A percentile compares a stretch with the other conserved stretches of the same genome.
Evolutionary conservation across 768 basidiomycete genomes (phyloP).

Genomic region (Pisolithus orientalis): DNA sequence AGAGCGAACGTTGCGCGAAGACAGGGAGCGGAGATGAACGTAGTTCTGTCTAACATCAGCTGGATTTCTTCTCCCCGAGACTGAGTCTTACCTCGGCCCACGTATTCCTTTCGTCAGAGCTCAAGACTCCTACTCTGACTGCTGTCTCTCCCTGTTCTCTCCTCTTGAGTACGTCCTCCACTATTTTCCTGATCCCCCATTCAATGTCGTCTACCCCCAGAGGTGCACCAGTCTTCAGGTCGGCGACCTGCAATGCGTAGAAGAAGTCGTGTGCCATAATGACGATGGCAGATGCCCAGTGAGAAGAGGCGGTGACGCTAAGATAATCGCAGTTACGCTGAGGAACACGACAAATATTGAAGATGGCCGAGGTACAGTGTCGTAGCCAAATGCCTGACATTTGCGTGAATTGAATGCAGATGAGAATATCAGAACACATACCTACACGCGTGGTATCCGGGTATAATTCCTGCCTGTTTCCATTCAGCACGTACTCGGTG

Average conservation of each 20-base stretch:
- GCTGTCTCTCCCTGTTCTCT: constrained; percentile 48
- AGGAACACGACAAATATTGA: constrained; percentile 76
- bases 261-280: constrained; percentile 74
- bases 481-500: constrained; percentile 2
- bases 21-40: constrained; percentile 57
- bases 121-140: constrained; percentile 62
- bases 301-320: constrained; percentile 35
- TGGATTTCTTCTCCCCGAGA: background rate
- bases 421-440: constrained; percentile 13
- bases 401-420: background rate
- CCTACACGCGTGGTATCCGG: constrained; percentile 71
- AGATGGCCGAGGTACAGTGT: constrained; percentile 52
- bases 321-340: constrained; percentile 57
- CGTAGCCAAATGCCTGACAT: constrained; percentile 57
- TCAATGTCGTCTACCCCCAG: constrained; percentile 40
- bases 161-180: constrained; percentile 52
- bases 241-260: constrained; percentile 65
- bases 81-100: constrained; percentile 64
- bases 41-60: constrained; percentile 50
- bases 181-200: constrained; percentile 36
- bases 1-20: constrained; percentile 53
- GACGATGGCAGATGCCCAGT: constrained; percentile 46
- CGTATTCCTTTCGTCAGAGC: constrained; percentile 71
- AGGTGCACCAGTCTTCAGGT: constrained; percentile 23
- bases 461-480: constrained; percentile 56